Percentiles rank a stretch among this genome's conserved stretches.
Evolutionary conservation across 345 rosid genomes (phyloP).

Genomic region (Trapa incisa): DNA sequence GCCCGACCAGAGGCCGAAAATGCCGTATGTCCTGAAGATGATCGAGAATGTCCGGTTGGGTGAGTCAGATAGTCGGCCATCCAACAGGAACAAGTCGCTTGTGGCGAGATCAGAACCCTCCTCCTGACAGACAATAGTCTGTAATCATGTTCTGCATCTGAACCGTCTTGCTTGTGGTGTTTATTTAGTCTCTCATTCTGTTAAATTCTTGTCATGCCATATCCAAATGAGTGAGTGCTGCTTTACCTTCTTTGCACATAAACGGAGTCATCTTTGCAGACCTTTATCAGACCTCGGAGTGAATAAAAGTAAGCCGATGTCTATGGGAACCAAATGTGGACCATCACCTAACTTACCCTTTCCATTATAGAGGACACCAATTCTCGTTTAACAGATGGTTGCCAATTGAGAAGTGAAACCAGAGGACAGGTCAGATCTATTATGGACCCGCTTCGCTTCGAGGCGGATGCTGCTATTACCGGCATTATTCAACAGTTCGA

Average conservation of each 20-base stretch:
- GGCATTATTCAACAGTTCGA: not conserved
- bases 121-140: constrained; percentile 9
- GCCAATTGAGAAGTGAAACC: no score
- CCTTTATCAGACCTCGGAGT: no score
- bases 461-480: not conserved
- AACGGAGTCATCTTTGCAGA: no score
- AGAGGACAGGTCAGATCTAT: no score
- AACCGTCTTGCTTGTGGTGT: not conserved
- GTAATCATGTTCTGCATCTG: not conserved
- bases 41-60: constrained; percentile 34
- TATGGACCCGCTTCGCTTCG: no score
- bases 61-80: constrained; percentile 22
- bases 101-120: constrained; percentile 18
- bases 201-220: not conserved
- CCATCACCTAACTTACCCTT: no score
- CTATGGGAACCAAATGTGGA: no score
- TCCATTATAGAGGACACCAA: no score
- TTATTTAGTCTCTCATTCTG: not conserved
- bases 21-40: constrained; percentile 49
- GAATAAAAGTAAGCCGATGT: no score
- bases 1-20: constrained; percentile 71
- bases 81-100: constrained; percentile 30
- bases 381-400: no score
- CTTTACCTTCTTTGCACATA: not conserved
- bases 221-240: not conserved